Evolutionary conservation across 1,284 basidiomycete genomes (phyloP).

Genomic region (Malassezia dermatis): DNA sequence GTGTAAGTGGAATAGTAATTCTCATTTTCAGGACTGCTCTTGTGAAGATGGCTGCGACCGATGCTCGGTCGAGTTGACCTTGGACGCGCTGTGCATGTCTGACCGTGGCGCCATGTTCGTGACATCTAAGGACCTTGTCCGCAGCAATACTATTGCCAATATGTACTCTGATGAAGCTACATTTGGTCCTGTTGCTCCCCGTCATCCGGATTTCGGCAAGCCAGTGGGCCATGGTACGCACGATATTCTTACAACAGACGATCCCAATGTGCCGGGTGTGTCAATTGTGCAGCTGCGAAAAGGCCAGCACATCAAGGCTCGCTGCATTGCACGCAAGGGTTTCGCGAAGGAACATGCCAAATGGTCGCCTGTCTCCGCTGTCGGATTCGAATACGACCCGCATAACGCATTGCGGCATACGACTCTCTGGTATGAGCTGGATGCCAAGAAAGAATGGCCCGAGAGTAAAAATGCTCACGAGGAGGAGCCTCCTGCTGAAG

Average conservation of each 20-base stretch:
- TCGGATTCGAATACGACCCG: constrained; percentile 96
- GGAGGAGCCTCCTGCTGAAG: constrained; percentile 40
- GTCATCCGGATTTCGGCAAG: constrained; percentile 62
- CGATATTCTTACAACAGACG: constrained; percentile 15
- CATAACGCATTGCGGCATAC: constrained; percentile 95
- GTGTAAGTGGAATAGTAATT: constrained; percentile 25
- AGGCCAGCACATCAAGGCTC: constrained; percentile 78
- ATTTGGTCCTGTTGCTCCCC: constrained; percentile 25
- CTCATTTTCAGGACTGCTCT: constrained; percentile 62
- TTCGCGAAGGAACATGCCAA: constrained; percentile 98
- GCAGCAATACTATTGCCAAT: constrained; percentile 29
- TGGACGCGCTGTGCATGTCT: constrained; percentile 61
- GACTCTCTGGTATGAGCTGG: constrained; percentile 77
- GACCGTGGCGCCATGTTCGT: constrained; percentile 60
- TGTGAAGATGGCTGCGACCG: constrained; percentile 67
- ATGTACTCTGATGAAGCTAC: constrained; percentile 29
- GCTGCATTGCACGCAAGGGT: constrained; percentile 91
- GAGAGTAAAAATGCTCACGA: constrained; percentile 36
- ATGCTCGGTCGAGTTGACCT: constrained; percentile 65
- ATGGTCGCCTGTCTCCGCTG: constrained; percentile 91
- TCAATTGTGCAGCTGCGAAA: constrained; percentile 83
- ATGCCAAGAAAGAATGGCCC: constrained; percentile 45
- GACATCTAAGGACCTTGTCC: constrained; percentile 54
- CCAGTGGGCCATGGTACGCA: constrained; percentile 71
- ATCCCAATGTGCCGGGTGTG: constrained; percentile 50